Percentiles rank a stretch among this genome's conserved stretches.
Evolutionary conservation across 2,329 filamentous ascomycete species (phyloP).

Genomic region (Coniochaeta sp.): DNA sequence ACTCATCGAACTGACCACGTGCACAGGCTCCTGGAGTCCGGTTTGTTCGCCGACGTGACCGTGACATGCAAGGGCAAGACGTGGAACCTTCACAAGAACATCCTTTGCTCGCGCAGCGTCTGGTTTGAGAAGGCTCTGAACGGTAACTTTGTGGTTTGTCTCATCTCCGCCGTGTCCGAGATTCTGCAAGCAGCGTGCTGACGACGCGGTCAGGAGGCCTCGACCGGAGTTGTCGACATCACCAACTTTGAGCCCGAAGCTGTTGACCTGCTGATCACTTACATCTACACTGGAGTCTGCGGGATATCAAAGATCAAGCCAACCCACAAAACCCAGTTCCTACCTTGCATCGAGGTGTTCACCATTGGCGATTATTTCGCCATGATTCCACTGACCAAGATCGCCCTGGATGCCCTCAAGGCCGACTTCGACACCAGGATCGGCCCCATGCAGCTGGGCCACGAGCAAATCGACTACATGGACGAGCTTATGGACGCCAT

Average conservation of each 20-base stretch:
- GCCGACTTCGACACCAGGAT: constrained; percentile 11
- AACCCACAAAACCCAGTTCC: constrained; percentile 11
- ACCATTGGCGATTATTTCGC: constrained; percentile 15
- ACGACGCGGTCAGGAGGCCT: constrained; percentile 9
- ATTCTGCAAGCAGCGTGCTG: background rate
- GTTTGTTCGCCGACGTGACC: constrained; percentile 15
- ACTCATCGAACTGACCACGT: background rate
- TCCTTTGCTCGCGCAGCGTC: constrained; percentile 16
- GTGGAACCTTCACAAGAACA: constrained; percentile 18
- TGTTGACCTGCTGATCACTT: constrained; percentile 13
- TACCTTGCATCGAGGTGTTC: constrained; percentile 13
- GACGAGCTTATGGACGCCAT: constrained; percentile 14
- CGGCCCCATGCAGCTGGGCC: constrained; percentile 8
- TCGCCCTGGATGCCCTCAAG: constrained; percentile 12
- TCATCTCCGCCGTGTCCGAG: too few species aligned
- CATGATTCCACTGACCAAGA: constrained; percentile 8
- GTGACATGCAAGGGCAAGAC: constrained; percentile 14
- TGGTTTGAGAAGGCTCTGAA: constrained; percentile 19
- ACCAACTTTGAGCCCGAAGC: constrained; percentile 12
- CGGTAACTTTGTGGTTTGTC: constrained; percentile 10
- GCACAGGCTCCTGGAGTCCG: constrained; percentile 11
- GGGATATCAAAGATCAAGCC: constrained; percentile 10
- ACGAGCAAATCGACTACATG: constrained; percentile 11
- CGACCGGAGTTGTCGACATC: constrained; percentile 13
- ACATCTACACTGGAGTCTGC: constrained; percentile 17